phyloP scores from a whole-genome alignment of 352 stramenopile species.

The Paralagenidium karlingii region DNA sequence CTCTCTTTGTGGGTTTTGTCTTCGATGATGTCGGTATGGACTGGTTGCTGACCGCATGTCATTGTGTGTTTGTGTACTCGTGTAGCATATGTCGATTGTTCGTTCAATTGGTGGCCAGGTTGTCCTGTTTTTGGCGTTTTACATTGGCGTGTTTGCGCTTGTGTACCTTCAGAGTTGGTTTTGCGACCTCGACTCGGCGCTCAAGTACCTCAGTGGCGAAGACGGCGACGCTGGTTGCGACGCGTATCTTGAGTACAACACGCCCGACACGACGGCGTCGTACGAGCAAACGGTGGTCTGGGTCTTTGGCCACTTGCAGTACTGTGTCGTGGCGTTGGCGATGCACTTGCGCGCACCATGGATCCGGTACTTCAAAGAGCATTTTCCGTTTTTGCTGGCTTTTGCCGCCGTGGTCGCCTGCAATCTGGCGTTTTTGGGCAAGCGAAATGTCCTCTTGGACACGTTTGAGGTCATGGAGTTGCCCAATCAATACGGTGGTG shows the following conservation, averaged over 20 bases:
- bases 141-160: slow-evolving; percentile 19
- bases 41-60: too few species aligned
- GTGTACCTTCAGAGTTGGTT: slow-evolving; percentile 26
- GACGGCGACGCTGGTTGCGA: too few species aligned
- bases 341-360: slow-evolving; percentile 44
- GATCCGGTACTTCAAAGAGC: slow-evolving; percentile 29
- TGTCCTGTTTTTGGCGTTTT: slow-evolving; percentile 25
- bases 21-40: too few species aligned
- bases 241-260: slow-evolving; percentile 7
- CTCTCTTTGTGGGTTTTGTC: slow-evolving; percentile 46
- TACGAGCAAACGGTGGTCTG: slow-evolving; percentile 38
- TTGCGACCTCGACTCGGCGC: too few species aligned
- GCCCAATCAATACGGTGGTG: too few species aligned
- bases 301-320: slow-evolving; percentile 43
- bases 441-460: too few species aligned
- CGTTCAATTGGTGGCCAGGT: slow-evolving; percentile 33
- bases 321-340: slow-evolving; percentile 32
- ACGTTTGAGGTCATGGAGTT: too few species aligned
- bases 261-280: too few species aligned
- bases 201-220: too few species aligned
- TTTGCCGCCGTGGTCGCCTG: slow-evolving; percentile 14
- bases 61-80: too few species aligned
- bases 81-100: slow-evolving; percentile 28
- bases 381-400: slow-evolving; percentile 17
- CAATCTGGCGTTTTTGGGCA: slow-evolving; percentile 41